A percentile compares a stretch with the other conserved stretches of the same genome.
Evolutionary conservation across 2,329 filamentous ascomycete genomes (phyloP).

Genomic region (Penicillium sp.): DNA sequence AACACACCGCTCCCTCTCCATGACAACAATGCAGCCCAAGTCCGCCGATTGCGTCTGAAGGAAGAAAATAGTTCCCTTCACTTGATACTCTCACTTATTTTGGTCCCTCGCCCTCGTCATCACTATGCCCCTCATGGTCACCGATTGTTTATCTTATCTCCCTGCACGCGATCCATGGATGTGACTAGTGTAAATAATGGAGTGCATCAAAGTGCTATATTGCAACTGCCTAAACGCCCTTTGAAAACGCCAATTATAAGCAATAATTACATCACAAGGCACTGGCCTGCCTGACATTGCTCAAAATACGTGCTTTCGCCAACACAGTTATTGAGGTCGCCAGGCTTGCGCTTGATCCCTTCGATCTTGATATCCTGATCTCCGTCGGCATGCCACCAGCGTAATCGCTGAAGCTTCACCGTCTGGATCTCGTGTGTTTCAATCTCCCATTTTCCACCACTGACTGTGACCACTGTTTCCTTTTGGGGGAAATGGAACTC

Average conservation of each 20-base stretch:
- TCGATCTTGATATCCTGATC: slow-evolving; percentile 72
- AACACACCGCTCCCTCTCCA: slow-evolving; percentile 16
- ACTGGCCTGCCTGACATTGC: slow-evolving; percentile 46
- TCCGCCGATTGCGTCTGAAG: no score
- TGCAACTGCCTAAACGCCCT: not conserved
- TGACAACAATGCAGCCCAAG: not conserved
- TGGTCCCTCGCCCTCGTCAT: slow-evolving; percentile 3
- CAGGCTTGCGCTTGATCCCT: slow-evolving; percentile 60
- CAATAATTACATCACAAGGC: slow-evolving; percentile 46
- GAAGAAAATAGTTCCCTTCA: no score
- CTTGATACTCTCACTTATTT: not conserved
- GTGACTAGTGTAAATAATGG: not conserved
- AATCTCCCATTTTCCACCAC: slow-evolving; percentile 85
- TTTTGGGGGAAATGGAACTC: slow-evolving; percentile 86
- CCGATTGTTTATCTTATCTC: slow-evolving; percentile 26
- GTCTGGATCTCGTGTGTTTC: slow-evolving; percentile 64
- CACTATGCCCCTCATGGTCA: slow-evolving; percentile 20
- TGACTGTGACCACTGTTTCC: slow-evolving; percentile 65
- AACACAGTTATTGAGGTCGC: slow-evolving; percentile 41
- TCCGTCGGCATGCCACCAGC: slow-evolving; percentile 89
- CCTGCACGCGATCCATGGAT: slow-evolving; percentile 11
- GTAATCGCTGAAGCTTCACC: slow-evolving; percentile 65
- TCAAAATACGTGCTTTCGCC: slow-evolving; percentile 76
- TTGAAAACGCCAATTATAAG: not conserved
- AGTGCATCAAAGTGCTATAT: not conserved